Conservation (phyloP, 108 stramenopile genomes). For the Aureococcus anophagefferens region DNA sequence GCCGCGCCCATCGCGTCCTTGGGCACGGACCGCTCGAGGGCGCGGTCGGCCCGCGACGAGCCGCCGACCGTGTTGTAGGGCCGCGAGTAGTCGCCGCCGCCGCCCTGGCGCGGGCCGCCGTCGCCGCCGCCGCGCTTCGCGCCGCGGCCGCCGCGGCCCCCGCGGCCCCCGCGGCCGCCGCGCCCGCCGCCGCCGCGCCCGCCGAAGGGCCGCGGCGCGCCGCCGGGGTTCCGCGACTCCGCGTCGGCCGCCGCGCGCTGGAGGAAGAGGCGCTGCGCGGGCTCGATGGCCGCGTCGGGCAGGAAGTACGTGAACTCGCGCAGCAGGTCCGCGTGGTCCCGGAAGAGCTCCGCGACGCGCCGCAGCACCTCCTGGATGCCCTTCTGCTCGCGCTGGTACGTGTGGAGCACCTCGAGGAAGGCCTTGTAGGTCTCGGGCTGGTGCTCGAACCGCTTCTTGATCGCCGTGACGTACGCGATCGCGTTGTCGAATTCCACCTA, state of each 20-base stretch:
- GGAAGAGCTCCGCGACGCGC: constrained; percentile 73
- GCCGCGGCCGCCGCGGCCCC: background rate
- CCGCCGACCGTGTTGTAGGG: background rate
- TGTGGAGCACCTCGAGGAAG: constrained; percentile 83
- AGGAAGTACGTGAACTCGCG: constrained; percentile 86
- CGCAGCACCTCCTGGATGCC: constrained; percentile 86
- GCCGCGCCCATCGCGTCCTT: too few species aligned
- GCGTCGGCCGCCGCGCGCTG: constrained; percentile 68
- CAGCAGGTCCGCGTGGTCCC: constrained; percentile 81
- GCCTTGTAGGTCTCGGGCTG: constrained; percentile 71
- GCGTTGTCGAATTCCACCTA: constrained; percentile 80
- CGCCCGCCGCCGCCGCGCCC: background rate
- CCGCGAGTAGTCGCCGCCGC: background rate
- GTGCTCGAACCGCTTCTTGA: constrained; percentile 79
- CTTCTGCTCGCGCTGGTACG: constrained; percentile 84
- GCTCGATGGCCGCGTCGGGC: constrained; percentile 83
- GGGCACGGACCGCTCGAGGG: too few species aligned
- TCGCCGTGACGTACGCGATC: constrained; percentile 80
- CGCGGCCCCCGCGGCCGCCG: background rate
- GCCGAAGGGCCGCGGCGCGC: constrained; percentile 38
- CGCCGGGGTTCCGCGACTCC: constrained; percentile 59
- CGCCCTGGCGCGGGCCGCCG: too few species aligned
- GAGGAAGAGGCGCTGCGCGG: constrained; percentile 63
- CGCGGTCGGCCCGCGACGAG: background rate
- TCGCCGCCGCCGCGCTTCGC: background rate